phyloP scores from a whole-genome alignment of 2,329 filamentous ascomycete species.

The Penicillium sp. region DNA sequence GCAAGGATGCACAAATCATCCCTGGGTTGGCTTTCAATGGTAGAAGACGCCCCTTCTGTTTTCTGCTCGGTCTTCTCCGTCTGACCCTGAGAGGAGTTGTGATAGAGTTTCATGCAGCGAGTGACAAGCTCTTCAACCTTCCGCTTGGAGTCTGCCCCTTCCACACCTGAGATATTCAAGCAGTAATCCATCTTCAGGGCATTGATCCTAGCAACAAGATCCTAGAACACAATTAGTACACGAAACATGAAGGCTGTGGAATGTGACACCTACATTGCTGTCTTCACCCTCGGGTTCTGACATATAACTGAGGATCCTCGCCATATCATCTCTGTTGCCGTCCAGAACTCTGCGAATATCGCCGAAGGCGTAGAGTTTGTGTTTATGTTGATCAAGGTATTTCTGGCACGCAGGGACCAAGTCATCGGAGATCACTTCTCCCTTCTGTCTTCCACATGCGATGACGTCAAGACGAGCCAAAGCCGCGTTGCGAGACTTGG shows the following conservation, averaged over 20 bases:
- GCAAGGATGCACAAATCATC: conserved; percentile 47
- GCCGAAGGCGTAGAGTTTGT: conserved; percentile 47
- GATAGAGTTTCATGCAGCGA: conserved; percentile 40
- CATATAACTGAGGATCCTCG: conserved; percentile 30
- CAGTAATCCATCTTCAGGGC: conserved; percentile 46
- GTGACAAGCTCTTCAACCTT: conserved; percentile 38
- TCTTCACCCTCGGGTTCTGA: conserved; percentile 18
- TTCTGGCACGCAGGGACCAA: conserved; percentile 38
- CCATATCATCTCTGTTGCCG: conserved; percentile 25
- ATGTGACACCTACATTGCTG: conserved; percentile 23
- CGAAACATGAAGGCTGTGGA: not conserved
- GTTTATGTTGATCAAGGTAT: conserved; percentile 43
- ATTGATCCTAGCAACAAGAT: conserved; percentile 40
- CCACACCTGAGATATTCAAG: conserved; percentile 35
- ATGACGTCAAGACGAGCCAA: conserved; percentile 38
- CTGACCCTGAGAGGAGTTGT: conserved; percentile 17
- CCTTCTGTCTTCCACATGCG: conserved; percentile 26
- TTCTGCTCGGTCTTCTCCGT: conserved; percentile 16
- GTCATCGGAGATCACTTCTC: conserved; percentile 28
- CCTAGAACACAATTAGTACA: conserved; percentile 13
- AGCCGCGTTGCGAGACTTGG: conserved; percentile 45
- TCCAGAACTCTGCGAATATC: conserved; percentile 41
- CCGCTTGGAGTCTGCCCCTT: conserved; percentile 24
- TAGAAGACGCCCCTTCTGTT: conserved; percentile 26
- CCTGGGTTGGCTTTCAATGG: conserved; percentile 44